Evolutionary conservation across 2,329 filamentous ascomycete species (phyloP).

Genomic region (Aspergillus sp.): DNA sequence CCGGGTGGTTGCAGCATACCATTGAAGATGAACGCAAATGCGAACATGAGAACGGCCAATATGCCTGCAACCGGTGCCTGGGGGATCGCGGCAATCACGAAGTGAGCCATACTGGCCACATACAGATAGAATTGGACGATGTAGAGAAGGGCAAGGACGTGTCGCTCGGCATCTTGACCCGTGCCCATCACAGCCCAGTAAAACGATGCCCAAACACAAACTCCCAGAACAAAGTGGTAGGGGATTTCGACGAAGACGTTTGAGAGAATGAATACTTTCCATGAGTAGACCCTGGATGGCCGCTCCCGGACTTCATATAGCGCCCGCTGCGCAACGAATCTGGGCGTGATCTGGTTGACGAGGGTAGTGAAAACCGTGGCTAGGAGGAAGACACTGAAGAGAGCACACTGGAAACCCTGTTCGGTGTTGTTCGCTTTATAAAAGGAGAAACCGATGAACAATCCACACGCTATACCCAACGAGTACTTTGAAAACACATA

Average conservation of each 20-base stretch:
- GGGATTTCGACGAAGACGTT: slow-evolving; percentile 82
- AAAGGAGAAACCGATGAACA: slow-evolving; percentile 78
- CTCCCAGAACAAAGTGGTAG: slow-evolving; percentile 74
- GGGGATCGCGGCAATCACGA: slow-evolving; percentile 76
- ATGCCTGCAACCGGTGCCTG: slow-evolving; percentile 73
- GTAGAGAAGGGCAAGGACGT: slow-evolving; percentile 73
- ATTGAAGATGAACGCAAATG: slow-evolving; percentile 77
- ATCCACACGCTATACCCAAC: slow-evolving; percentile 64
- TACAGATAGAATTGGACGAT: slow-evolving; percentile 76
- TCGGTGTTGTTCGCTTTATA: slow-evolving; percentile 68
- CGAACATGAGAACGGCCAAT: slow-evolving; percentile 73
- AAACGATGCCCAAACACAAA: slow-evolving; percentile 75
- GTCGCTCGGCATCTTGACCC: slow-evolving; percentile 67
- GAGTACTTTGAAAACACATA: slow-evolving; percentile 81
- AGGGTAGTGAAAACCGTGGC: slow-evolving; percentile 54
- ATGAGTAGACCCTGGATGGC: slow-evolving; percentile 77
- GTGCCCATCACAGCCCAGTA: slow-evolving; percentile 75
- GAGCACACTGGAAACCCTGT: slow-evolving; percentile 79
- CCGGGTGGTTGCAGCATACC: slow-evolving; percentile 67
- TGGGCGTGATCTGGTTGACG: slow-evolving; percentile 66
- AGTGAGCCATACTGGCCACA: slow-evolving; percentile 76
- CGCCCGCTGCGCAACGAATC: slow-evolving; percentile 76
- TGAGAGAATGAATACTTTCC: slow-evolving; percentile 81
- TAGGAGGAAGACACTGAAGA: slow-evolving; percentile 82
- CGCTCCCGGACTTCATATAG: slow-evolving; percentile 83